Evolutionary conservation across 116 monocot genomes (phyloP).

Genomic region (Phalaenopsis hybrid): DNA sequence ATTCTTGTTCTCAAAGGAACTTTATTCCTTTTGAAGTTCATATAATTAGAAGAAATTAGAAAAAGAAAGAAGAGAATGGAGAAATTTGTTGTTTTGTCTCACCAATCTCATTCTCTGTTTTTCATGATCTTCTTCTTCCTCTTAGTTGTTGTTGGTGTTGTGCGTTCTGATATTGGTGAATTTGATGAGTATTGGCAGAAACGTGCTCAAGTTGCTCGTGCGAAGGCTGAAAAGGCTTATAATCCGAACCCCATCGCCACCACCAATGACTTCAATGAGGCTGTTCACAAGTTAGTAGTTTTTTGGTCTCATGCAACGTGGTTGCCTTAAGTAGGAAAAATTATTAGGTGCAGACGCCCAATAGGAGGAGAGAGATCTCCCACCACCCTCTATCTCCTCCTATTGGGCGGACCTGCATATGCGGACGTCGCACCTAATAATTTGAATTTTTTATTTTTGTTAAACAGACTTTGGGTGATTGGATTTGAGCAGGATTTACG

Average conservation of each 20-base stretch:
- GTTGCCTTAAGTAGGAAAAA: no score
- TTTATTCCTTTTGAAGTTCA: no score
- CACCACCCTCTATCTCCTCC: no score
- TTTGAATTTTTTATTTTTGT: no score
- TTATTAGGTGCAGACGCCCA: no score
- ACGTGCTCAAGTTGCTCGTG: conserved; percentile 13
- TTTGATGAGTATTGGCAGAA: conserved; percentile 36
- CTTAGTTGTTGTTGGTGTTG: neutral
- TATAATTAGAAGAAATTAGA: neutral
- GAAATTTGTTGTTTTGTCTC: neutral
- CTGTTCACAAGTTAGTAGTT: conserved; percentile 19
- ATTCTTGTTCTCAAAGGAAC: neutral
- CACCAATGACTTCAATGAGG: conserved; percentile 25
- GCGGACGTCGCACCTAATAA: no score
- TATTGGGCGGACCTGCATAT: no score
- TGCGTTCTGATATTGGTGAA: neutral
- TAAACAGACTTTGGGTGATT: no score
- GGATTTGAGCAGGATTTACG: no score
- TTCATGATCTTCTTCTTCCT: conserved; percentile 8
- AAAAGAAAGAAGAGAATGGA: no score
- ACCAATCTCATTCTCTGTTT: neutral
- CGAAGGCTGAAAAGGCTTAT: conserved; percentile 4
- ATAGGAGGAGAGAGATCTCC: no score
- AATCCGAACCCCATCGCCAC: conserved; percentile 18
- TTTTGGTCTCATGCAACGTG: neutral